A percentile compares a stretch with the other conserved stretches of the same genome.
Conservation (phyloP, 2,329 filamentous ascomycete genomes). For the Aureobasidium musti region DNA sequence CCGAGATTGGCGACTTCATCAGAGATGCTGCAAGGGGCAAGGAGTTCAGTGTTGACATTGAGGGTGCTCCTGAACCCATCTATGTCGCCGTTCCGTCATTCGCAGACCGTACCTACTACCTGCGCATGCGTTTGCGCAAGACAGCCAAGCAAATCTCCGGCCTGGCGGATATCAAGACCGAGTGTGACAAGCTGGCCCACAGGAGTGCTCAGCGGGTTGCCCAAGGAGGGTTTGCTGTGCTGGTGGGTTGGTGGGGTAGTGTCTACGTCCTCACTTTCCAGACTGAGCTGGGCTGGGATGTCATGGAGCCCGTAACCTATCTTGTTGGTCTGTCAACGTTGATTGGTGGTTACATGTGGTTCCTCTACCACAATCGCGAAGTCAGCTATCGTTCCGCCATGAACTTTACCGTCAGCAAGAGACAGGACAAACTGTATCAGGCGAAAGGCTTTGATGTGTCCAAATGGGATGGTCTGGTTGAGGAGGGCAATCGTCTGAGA, state of each 20-base stretch:
- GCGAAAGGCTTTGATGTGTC: conserved; percentile 71
- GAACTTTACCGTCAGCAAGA: conserved; percentile 78
- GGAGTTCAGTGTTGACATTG: conserved; percentile 82
- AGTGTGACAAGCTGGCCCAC: conserved; percentile 78
- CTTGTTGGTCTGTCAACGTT: conserved; percentile 82
- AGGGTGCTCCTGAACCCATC: conserved; percentile 68
- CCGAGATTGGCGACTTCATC: conserved; percentile 93
- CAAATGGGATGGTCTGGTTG: conserved; percentile 75
- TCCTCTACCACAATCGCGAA: conserved; percentile 87
- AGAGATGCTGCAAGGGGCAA: conserved; percentile 81
- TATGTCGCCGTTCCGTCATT: conserved; percentile 82
- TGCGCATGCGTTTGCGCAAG: conserved; percentile 73
- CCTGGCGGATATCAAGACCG: conserved; percentile 72
- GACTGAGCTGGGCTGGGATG: conserved; percentile 83
- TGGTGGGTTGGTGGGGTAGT: conserved; percentile 77
- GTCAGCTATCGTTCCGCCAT: conserved; percentile 83
- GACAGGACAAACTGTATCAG: conserved; percentile 76
- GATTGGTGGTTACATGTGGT: conserved; percentile 91
- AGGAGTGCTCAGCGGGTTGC: conserved; percentile 76
- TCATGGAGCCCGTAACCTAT: conserved; percentile 89
- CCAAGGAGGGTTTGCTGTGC: conserved; percentile 71
- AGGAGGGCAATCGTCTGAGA: conserved; percentile 75
- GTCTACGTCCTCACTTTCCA: conserved; percentile 70
- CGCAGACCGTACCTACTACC: conserved; percentile 85
- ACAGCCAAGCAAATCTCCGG: conserved; percentile 67